These are phyloP conservation scores for Ogataea polymorpha DNA, from an alignment of 805 yeast species.

Conservation along the genomic window DNA sequence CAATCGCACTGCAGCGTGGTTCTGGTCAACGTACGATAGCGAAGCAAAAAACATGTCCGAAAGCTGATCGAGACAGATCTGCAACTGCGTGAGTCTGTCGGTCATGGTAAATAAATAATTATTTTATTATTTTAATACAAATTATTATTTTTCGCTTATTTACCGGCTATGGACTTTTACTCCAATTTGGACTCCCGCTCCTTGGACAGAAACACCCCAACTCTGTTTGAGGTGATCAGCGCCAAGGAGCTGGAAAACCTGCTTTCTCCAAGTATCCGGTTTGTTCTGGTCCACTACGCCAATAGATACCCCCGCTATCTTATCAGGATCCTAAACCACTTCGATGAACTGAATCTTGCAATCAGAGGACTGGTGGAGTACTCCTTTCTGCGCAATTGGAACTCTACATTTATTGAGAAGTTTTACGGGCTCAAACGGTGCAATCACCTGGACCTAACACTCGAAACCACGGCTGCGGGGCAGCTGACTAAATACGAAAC, in stretches of 20 bases:
- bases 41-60: slow-evolving; percentile 80
- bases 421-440: slow-evolving; percentile 85
- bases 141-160: slow-evolving; percentile 1
- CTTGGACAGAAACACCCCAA: slow-evolving; percentile 73
- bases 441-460: slow-evolving; percentile 22
- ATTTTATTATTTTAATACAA: not conserved
- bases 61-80: slow-evolving; percentile 76
- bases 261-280: slow-evolving; percentile 79
- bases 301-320: slow-evolving; percentile 70
- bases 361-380: slow-evolving; percentile 67
- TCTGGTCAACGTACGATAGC: slow-evolving; percentile 72
- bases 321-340: slow-evolving; percentile 57
- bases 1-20: slow-evolving; percentile 57
- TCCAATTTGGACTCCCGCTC: slow-evolving; percentile 75
- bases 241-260: slow-evolving; percentile 74
- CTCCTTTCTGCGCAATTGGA: slow-evolving; percentile 68
- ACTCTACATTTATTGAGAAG: slow-evolving; percentile 84
- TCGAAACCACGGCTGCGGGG: slow-evolving; percentile 8
- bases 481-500: slow-evolving; percentile 38
- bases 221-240: slow-evolving; percentile 83
- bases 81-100: slow-evolving; percentile 87
- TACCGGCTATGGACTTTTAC: slow-evolving; percentile 64
- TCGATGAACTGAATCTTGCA: slow-evolving; percentile 71
- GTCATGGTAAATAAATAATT: slow-evolving; percentile 48
- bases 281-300: slow-evolving; percentile 76